Conservation (phyloP, 1,139 yeast genomes). For the Wickerhamomyces sp. region DNA sequence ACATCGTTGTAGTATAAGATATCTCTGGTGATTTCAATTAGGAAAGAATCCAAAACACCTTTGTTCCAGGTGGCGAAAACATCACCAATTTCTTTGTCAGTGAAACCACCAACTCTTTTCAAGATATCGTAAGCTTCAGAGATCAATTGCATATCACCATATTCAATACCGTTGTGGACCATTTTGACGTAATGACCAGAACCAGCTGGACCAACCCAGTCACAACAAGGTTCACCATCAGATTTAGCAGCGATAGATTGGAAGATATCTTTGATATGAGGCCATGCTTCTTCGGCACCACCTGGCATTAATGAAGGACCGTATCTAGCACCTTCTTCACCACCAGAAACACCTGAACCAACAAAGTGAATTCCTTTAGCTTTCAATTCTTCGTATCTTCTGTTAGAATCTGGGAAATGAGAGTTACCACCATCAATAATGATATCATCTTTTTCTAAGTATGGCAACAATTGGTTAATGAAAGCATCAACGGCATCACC, state of each 20-base stretch:
- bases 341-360: conserved; percentile 99
- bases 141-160: conserved; percentile 99
- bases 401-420: conserved; percentile 97
- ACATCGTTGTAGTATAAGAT: conserved; percentile 78
- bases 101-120: conserved; percentile 90
- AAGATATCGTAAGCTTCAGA: conserved; percentile 95
- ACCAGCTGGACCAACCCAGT: conserved; percentile 99
- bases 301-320: conserved; percentile 99
- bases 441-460: conserved; percentile 94
- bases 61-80: conserved; percentile 93
- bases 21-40: conserved; percentile 95
- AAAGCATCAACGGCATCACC: conserved; percentile 93
- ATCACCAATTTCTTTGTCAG: conserved; percentile 89
- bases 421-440: conserved; percentile 99
- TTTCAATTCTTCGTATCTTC: conserved; percentile 89
- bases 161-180: conserved; percentile 99
- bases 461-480: conserved; percentile 82
- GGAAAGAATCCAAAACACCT: conserved; percentile 96
- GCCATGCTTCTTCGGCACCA: conserved; percentile 98
- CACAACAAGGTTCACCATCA: conserved; percentile 99
- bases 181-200: conserved; percentile 98
- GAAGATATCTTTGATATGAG: conserved; percentile 93
- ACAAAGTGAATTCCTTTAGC: conserved; percentile 86
- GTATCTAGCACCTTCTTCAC: conserved; percentile 99
- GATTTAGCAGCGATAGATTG: conserved; percentile 94